A percentile compares a stretch with the other conserved stretches of the same genome.
Evolutionary conservation across 2,329 filamentous ascomycete genomes (phyloP).

Genomic region (Delphinella strobiligena): DNA sequence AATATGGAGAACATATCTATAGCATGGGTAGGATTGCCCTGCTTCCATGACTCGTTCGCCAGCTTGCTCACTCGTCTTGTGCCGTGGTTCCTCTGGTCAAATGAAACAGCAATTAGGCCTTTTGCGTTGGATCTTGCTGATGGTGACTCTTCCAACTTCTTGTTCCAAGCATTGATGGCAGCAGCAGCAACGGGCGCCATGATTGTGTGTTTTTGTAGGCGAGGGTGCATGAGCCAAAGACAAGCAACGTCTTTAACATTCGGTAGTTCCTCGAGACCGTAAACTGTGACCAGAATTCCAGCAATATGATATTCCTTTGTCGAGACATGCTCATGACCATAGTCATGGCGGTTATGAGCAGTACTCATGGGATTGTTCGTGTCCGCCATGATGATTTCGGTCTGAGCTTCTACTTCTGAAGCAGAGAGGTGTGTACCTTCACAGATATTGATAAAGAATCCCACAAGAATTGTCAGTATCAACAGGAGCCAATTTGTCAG

Average conservation of each 20-base stretch:
- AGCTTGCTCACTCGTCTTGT: constrained; percentile 51
- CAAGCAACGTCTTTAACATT: constrained; percentile 49
- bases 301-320: constrained; percentile 57
- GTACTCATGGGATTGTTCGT: not conserved
- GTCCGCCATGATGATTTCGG: not conserved
- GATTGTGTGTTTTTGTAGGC: constrained; percentile 54
- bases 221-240: constrained; percentile 85
- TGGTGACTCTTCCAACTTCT: constrained; percentile 25
- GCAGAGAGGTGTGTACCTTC: not conserved
- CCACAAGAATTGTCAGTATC: too few relatives aligned
- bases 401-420: too few relatives aligned
- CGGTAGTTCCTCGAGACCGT: constrained; percentile 66
- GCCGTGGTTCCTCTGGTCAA: constrained; percentile 92
- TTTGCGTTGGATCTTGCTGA: constrained; percentile 21
- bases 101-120: constrained; percentile 68
- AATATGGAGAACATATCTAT: constrained; percentile 83
- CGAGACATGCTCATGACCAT: constrained; percentile 37
- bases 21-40: constrained; percentile 70
- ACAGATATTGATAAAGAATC: too few relatives aligned
- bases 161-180: constrained; percentile 57
- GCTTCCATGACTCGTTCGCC: constrained; percentile 67
- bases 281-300: constrained; percentile 67
- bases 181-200: constrained; percentile 68
- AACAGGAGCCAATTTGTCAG: too few relatives aligned
- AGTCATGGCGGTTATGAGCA: not conserved